A percentile compares a stretch with the other conserved stretches of the same genome.
These are phyloP conservation scores for Xerocomellus dryophilus DNA, from an alignment of 768 basidiomycete species.

Conservation along the genomic window DNA sequence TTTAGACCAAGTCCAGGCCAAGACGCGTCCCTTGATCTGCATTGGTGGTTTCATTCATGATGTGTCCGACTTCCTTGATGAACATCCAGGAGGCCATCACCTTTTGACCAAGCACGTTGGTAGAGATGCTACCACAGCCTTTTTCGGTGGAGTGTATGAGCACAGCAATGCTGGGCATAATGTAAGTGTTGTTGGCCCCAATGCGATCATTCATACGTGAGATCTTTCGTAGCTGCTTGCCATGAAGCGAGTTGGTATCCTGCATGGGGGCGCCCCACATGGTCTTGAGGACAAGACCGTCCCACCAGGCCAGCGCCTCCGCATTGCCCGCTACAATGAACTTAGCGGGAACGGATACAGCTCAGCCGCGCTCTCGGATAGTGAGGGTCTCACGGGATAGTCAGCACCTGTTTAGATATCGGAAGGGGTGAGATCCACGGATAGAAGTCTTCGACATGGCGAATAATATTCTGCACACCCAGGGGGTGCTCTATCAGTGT, in stretches of 20 bases:
- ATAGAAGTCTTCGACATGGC: slow-evolving; percentile 1
- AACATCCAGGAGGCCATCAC: slow-evolving; percentile 90
- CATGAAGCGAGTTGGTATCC: slow-evolving; percentile 57
- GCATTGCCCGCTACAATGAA: slow-evolving; percentile 62
- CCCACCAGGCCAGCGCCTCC: slow-evolving; percentile 70
- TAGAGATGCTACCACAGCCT: slow-evolving; percentile 88
- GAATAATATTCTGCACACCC: slow-evolving; percentile 2
- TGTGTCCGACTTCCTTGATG: slow-evolving; percentile 76
- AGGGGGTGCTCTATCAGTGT: not conserved
- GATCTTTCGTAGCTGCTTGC: slow-evolving; percentile 23
- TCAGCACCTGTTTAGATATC: not conserved
- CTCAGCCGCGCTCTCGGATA: slow-evolving; percentile 56
- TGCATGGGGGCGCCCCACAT: slow-evolving; percentile 51
- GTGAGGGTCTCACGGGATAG: slow-evolving; percentile 48
- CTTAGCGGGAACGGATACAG: slow-evolving; percentile 47
- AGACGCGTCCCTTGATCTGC: slow-evolving; percentile 77
- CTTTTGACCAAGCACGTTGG: slow-evolving; percentile 81
- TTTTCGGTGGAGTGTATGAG: slow-evolving; percentile 90
- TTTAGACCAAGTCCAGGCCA: slow-evolving; percentile 73
- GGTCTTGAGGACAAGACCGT: slow-evolving; percentile 59
- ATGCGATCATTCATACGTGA: not conserved
- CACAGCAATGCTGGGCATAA: slow-evolving; percentile 89
- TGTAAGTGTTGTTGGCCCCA: slow-evolving; percentile 29
- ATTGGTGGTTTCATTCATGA: slow-evolving; percentile 94
- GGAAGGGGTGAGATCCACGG: not conserved